Percentiles rank a stretch among this genome's conserved stretches.
These are phyloP conservation scores for Boletus edulis DNA, from an alignment of 768 basidiomycete genomes.

Conservation along the genomic window DNA sequence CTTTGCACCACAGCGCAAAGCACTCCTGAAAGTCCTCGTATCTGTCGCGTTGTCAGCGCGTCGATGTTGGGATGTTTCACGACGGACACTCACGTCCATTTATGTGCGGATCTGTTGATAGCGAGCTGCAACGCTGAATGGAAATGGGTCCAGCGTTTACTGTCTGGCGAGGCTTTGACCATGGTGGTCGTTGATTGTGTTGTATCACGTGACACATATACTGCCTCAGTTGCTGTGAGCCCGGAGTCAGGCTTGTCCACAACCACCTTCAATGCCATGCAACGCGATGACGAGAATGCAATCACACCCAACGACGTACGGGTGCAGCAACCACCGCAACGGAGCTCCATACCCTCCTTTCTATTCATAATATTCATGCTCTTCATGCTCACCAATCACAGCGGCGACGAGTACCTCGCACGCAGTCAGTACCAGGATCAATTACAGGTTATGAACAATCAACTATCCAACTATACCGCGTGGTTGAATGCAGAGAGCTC, in stretches of 20 bases:
- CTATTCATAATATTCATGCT: conserved; percentile 72
- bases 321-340: conserved; percentile 36
- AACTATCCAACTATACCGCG: conserved; percentile 69
- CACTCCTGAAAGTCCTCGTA: conserved; percentile 60
- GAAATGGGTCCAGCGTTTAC: conserved; percentile 51
- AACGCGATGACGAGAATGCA: conserved; percentile 27
- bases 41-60: conserved; percentile 23
- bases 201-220: conserved; percentile 22
- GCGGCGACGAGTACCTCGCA: conserved; percentile 62
- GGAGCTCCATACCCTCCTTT: conserved; percentile 69
- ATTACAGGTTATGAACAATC: conserved; percentile 53
- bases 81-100: conserved; percentile 46
- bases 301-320: conserved; percentile 8
- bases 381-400: conserved; percentile 77
- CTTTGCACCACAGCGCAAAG: conserved; percentile 63
- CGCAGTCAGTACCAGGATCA: conserved; percentile 66
- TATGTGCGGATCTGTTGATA: conserved; percentile 49
- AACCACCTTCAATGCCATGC: conserved; percentile 22
- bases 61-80: too few species aligned
- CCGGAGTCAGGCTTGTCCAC: not conserved
- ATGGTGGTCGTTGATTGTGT: conserved; percentile 5
- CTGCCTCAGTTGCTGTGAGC: not conserved
- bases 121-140: conserved; percentile 53
- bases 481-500: conserved; percentile 70
- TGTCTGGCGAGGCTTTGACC: conserved; percentile 29